Evolutionary conservation across 1,284 basidiomycete species (phyloP).

Genomic region (Pseudozyma sp.): DNA sequence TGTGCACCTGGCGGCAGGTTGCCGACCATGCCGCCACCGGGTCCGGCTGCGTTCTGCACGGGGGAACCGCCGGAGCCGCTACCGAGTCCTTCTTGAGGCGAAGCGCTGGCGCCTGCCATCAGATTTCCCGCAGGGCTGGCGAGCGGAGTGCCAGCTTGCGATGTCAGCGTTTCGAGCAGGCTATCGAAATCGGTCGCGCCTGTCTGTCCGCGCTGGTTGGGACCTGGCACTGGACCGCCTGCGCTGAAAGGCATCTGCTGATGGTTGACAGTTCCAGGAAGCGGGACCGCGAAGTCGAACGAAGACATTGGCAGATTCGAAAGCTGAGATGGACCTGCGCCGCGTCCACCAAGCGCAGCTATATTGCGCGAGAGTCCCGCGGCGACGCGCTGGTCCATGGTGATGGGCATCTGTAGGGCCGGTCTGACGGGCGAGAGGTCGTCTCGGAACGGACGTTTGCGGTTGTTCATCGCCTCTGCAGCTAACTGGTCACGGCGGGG

Average conservation of each 20-base stretch:
- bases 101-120: conserved; percentile 25
- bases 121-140: conserved; percentile 26
- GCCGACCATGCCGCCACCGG: conserved; percentile 2
- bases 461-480: conserved; percentile 47
- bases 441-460: conserved; percentile 63
- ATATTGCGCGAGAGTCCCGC: conserved; percentile 64
- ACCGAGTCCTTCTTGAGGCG: conserved; percentile 35
- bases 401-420: conserved; percentile 51
- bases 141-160: conserved; percentile 42
- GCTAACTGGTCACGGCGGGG: conserved; percentile 46
- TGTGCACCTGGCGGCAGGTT: conserved; percentile 20
- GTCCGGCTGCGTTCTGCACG: conserved; percentile 4
- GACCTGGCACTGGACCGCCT: neutral
- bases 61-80: conserved; percentile 46
- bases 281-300: conserved; percentile 60
- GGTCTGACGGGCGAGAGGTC: conserved; percentile 61
- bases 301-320: conserved; percentile 52
- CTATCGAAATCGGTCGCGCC: conserved; percentile 40
- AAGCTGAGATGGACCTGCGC: conserved; percentile 25
- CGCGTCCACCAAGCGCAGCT: conserved; percentile 50
- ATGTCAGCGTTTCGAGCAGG: conserved; percentile 46
- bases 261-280: conserved; percentile 17
- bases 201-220: conserved; percentile 5
- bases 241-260: conserved; percentile 25
- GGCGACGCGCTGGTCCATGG: conserved; percentile 64